phyloP scores from a whole-genome alignment of 495 filamentous ascomycete genomes.

The Aspergillus avenaceus region DNA sequence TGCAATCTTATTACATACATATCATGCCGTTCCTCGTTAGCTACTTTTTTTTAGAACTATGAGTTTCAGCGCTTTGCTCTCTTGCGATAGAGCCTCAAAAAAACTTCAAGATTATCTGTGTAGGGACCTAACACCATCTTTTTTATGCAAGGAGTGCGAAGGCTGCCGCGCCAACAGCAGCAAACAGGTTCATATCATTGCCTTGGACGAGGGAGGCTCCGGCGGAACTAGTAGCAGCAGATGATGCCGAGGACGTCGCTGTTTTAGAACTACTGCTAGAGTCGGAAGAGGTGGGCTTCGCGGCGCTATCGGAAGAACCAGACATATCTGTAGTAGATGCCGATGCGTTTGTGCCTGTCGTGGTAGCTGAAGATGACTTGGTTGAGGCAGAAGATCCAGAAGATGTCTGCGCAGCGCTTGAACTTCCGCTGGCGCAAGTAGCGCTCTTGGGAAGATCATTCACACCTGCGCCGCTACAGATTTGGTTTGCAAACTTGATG shows the following conservation, averaged over 20 bases:
- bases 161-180: constrained; percentile 30
- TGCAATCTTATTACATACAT: not conserved
- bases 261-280: constrained; percentile 5
- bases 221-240: constrained; percentile 27
- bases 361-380: constrained; percentile 5
- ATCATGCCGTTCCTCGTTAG: not conserved
- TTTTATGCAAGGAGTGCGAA: constrained; percentile 30
- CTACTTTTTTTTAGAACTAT: not conserved
- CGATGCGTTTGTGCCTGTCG: constrained; percentile 3
- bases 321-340: constrained; percentile 12
- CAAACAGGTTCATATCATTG: constrained; percentile 28
- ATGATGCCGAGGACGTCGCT: constrained; percentile 12
- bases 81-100: not conserved
- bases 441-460: constrained; percentile 34
- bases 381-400: constrained; percentile 14
- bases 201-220: constrained; percentile 43
- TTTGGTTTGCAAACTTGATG: constrained; percentile 41
- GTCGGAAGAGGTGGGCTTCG: not conserved
- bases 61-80: too few species aligned
- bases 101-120: too few species aligned
- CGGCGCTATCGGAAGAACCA: not conserved
- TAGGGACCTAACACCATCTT: not conserved
- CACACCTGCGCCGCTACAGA: constrained; percentile 46
- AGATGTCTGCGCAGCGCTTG: constrained; percentile 17
- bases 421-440: constrained; percentile 27